phyloP scores from a whole-genome alignment of 768 basidiomycete species.

The Termitomyces sp. region DNA sequence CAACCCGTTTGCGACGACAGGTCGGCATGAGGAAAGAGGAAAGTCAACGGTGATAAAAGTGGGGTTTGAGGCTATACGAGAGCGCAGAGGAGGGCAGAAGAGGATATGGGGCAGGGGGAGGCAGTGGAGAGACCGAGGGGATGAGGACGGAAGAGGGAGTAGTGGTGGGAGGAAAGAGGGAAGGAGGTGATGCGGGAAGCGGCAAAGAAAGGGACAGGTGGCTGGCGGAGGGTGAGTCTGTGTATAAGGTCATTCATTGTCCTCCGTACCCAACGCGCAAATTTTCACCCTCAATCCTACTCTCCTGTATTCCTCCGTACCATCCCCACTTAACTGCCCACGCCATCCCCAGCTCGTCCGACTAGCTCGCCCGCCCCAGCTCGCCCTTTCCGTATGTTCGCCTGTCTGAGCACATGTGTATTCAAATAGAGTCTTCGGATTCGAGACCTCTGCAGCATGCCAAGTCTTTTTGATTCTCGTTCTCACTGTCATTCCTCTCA shows the following conservation, averaged over 20 bases:
- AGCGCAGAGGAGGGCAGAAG: constrained; percentile 14
- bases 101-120: constrained; percentile 10
- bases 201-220: constrained; percentile 63
- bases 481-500: constrained; percentile 1
- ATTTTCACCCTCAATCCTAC: constrained; percentile 2
- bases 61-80: constrained; percentile 14
- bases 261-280: constrained; percentile 12
- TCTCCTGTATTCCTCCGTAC: constrained; percentile 18
- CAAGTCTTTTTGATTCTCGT: constrained; percentile 1
- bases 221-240: constrained; percentile 54
- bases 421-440: constrained; percentile 10
- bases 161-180: constrained; percentile 29
- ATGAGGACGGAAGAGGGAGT: constrained; percentile 17
- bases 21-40: constrained; percentile 61
- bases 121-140: constrained; percentile 9
- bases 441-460: constrained; percentile 3
- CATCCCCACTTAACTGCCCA: background rate
- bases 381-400: constrained; percentile 11
- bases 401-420: constrained; percentile 11
- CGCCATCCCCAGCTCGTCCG: background rate
- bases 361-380: background rate
- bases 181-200: constrained; percentile 49
- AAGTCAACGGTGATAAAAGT: constrained; percentile 17
- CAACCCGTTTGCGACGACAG: constrained; percentile 86
- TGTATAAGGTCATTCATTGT: constrained; percentile 23